Evolutionary conservation across 1,284 basidiomycete genomes (phyloP).

Genomic region (Rhodotorula mucilaginosa): DNA sequence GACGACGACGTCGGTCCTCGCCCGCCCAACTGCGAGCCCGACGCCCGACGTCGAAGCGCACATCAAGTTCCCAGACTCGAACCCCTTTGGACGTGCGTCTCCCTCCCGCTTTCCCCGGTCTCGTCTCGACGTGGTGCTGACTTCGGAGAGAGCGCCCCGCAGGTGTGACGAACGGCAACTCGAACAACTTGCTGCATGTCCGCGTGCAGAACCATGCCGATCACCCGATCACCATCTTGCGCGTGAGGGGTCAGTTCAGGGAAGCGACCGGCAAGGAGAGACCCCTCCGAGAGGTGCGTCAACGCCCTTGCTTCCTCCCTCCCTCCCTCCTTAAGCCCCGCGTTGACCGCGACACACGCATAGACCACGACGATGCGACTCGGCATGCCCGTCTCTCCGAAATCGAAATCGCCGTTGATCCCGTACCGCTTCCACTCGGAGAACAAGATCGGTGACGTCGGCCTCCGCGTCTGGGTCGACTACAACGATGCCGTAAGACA

Average conservation of each 20-base stretch:
- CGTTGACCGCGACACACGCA: neutral
- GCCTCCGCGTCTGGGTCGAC: slow-evolving; percentile 42
- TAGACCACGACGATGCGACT: slow-evolving; percentile 4
- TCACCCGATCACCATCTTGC: slow-evolving; percentile 28
- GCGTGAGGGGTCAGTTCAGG: slow-evolving; percentile 33
- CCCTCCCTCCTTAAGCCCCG: too few relatives aligned
- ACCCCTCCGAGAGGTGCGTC: slow-evolving; percentile 31
- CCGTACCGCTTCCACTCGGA: slow-evolving; percentile 32
- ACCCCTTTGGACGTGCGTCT: slow-evolving; percentile 22
- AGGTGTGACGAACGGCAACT: slow-evolving; percentile 25
- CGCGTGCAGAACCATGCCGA: slow-evolving; percentile 36
- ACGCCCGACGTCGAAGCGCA: slow-evolving; percentile 26
- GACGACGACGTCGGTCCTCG: neutral
- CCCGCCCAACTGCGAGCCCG: neutral
- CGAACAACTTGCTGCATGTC: slow-evolving; percentile 31
- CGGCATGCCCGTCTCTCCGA: slow-evolving; percentile 12
- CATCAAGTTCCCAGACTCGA: slow-evolving; percentile 24
- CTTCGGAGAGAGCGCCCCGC: too few relatives aligned
- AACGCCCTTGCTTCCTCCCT: too few relatives aligned
- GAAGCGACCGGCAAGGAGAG: slow-evolving; percentile 38
- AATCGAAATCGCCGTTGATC: slow-evolving; percentile 12
- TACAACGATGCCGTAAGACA: slow-evolving; percentile 23
- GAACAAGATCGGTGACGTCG: slow-evolving; percentile 42
- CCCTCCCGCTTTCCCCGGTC: too few relatives aligned
- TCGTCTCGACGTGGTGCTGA: too few relatives aligned